A percentile compares a stretch with the other conserved stretches of the same genome.
Evolutionary conservation across 495 filamentous ascomycete species (phyloP).

Genomic region (Penicillium cataractarum): DNA sequence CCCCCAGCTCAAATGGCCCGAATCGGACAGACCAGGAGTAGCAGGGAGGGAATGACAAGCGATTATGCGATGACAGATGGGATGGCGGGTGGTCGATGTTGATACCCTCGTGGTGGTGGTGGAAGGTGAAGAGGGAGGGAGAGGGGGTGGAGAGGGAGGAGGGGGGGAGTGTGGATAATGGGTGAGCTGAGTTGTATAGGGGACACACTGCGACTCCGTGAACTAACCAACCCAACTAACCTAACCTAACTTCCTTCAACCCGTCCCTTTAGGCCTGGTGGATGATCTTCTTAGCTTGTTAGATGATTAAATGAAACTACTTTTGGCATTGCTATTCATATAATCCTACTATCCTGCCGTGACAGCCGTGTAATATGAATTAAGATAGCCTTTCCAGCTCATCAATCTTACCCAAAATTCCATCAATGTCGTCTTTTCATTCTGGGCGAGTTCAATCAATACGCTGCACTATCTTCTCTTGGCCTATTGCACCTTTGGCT

Average conservation of each 20-base stretch:
- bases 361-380: not conserved
- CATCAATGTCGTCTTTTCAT: not conserved
- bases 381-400: not conserved
- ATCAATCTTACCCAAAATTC: not conserved
- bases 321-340: not conserved
- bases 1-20: constrained; percentile 14
- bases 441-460: not conserved
- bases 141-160: constrained; percentile 19
- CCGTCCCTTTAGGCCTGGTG: not conserved
- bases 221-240: not conserved
- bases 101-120: constrained; percentile 9
- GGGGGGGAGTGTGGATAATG: constrained; percentile 29
- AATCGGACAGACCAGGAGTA: not conserved
- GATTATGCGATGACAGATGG: not conserved
- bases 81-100: not conserved
- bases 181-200: constrained; percentile 22
- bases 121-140: constrained; percentile 20
- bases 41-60: not conserved
- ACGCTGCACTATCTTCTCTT: not conserved
- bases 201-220: not conserved
- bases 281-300: not conserved
- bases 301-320: not conserved
- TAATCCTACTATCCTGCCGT: not conserved
- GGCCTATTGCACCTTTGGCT: not conserved
- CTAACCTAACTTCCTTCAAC: not conserved